Base-by-base conservation (phyloP, 306 rosid genomes). In the Dryas alaskensis region DNA sequence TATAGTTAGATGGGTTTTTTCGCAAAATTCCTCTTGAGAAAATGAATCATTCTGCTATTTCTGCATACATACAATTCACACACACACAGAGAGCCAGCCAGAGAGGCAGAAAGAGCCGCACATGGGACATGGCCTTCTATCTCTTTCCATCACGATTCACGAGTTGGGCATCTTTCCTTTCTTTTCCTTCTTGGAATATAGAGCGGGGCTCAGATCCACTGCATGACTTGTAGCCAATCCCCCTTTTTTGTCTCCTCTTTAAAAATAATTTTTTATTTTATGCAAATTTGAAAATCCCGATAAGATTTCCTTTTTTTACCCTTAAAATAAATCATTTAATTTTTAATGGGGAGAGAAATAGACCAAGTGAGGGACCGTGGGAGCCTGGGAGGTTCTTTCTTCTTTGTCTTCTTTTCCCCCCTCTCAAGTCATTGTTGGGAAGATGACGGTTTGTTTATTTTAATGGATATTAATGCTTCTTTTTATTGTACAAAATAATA, bases 181-280 rank as follows among this genome's bases (percentile, higher is more conserved):
- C 47, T 65, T 44, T 75, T 14, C 5, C 16, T 49, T 22, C 45
- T 62, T 60, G 13, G 17, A 37, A 22, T 12, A 13, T 37, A 22
- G n/a, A 77, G 57, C 52, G 13, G 69, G 69, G 67, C 71, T 69
- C 81, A 83, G 82, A 84, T 84, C 84, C 80, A 60, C 75, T 77
- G 84, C 84, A 63, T 77, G 82, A 73, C 64, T 63, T 45, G 31
- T 74, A 68, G 11, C 76, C 76, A 77, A 77, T 77, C 68, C 73
- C 60, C 69, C 27, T 46, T 68, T 27, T 10, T 9, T 43, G 13
- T 48, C 19, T 19, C 48, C 25, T 22, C 58, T 27, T 53, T 19
- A 59, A 62, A 70, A 5, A 47, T 66, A 7, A 27, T 49, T 57
- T 75, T 59, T 53, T 76, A 44, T 69, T 22, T 22, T 39, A 50